phyloP scores from a whole-genome alignment of 805 yeast species.

The Candida corydali region DNA sequence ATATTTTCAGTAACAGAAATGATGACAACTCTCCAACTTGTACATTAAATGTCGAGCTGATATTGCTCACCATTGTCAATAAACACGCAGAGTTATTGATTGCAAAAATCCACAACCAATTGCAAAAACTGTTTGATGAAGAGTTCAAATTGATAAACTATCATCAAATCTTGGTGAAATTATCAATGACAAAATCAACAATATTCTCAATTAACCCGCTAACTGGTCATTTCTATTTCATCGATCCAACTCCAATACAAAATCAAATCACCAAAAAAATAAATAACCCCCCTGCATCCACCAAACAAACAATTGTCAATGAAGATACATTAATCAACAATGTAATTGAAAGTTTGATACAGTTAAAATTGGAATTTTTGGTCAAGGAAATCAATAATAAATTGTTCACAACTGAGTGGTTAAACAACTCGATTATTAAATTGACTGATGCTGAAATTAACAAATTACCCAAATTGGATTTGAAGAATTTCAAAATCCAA shows the following conservation, averaged over 20 bases:
- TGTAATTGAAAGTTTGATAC: slow-evolving; percentile 35
- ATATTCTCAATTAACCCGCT: slow-evolving; percentile 37
- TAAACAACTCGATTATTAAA: slow-evolving; percentile 49
- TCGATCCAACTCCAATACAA: slow-evolving; percentile 37
- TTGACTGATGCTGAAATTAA: slow-evolving; percentile 45
- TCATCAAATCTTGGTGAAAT: slow-evolving; percentile 30
- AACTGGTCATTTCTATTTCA: slow-evolving; percentile 37
- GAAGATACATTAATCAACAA: slow-evolving; percentile 28
- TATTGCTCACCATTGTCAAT: slow-evolving; percentile 32
- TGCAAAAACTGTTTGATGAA: slow-evolving; percentile 12
- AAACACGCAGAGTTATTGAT: slow-evolving; percentile 36
- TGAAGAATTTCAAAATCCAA: slow-evolving; percentile 15
- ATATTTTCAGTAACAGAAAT: slow-evolving; percentile 9
- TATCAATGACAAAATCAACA: slow-evolving; percentile 28
- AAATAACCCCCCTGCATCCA: slow-evolving; percentile 22
- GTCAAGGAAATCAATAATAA: slow-evolving; percentile 50
- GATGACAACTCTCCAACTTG: slow-evolving; percentile 9
- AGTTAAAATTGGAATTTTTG: slow-evolving; percentile 46
- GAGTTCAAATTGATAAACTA: slow-evolving; percentile 19
- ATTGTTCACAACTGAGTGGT: slow-evolving; percentile 68
- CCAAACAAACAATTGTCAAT: slow-evolving; percentile 17
- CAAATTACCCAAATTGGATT: slow-evolving; percentile 21
- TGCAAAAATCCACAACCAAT: slow-evolving; percentile 16
- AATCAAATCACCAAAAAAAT: slow-evolving; percentile 26
- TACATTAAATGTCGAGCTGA: slow-evolving; percentile 29